Evolutionary conservation across 1,284 basidiomycete genomes (phyloP), one percentile per base, ranked within the genome.

Genomic region (Trametes polyzona): DNA sequence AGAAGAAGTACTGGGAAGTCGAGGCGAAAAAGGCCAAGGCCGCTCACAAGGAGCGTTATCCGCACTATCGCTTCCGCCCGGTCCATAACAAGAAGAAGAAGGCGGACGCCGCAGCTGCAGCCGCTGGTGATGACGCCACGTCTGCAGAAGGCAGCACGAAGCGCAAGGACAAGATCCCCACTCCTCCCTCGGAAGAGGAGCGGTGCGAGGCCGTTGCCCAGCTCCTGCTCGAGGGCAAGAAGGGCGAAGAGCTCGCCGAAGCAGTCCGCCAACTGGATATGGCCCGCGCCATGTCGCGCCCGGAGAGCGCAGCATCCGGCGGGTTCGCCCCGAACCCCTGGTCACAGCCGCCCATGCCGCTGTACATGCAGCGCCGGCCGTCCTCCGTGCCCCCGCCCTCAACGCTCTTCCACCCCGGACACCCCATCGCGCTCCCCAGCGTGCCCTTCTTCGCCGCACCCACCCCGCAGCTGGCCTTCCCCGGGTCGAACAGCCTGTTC

Each of bases 61-160:
- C 88, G 2, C 78, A 86, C 62, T 91, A 90, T 65, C 83, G 83
- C 37, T 91, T 88, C 79, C 77, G 79, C 37, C 88, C 88, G 0
- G 83, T 76, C 29, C 88, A 88, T 76, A 83, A 83, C 68, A 85
- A 85, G 72, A 75, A 74, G 21, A 81, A 81, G 62, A 71, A 70
- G 63, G 68, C 68, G 55, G 62, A 61, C 1, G 66, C 63, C 29
- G 30, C 78, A 73, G 67, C 47, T 60, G 0, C 46, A 50, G 36
- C 46, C 1, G 58, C 21, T 23, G 29, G 26, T 4, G 23, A 29
- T n/a, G 58, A 43, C 42, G 57, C 35, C 51, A 23, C n/a, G 8
- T 29, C 30, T 23, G 41, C 44, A 26, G 40, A 44, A n/a, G 14
- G 41, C 50, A 40, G 24, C 23, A n/a, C 16, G 4, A 60, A 62